These are phyloP conservation scores for Penicillium sp. DNA, from an alignment of 2,329 filamentous ascomycete species.

Conservation along the genomic window DNA sequence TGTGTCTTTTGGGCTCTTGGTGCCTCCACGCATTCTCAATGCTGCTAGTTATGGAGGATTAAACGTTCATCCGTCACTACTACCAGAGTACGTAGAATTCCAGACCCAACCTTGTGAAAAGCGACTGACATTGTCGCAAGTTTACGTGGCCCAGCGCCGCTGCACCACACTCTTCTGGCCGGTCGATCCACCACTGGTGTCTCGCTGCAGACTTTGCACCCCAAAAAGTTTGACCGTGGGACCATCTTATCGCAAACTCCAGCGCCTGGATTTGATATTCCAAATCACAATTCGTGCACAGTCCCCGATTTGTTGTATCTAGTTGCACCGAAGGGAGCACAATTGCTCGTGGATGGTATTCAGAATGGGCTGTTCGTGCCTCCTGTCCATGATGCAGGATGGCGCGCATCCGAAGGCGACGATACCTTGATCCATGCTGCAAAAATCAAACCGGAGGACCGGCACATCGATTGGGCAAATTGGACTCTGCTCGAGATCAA, in stretches of 20 bases:
- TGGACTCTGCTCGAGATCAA: slow-evolving; percentile 53
- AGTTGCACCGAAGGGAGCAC: slow-evolving; percentile 60
- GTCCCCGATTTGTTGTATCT: slow-evolving; percentile 48
- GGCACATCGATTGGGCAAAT: slow-evolving; percentile 55
- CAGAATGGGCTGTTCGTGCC: slow-evolving; percentile 58
- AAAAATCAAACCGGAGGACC: slow-evolving; percentile 64
- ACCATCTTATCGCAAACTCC: slow-evolving; percentile 65
- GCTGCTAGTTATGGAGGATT: slow-evolving; percentile 74
- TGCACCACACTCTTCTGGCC: slow-evolving; percentile 74
- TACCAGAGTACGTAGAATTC: slow-evolving; percentile 63
- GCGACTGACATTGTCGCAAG: slow-evolving; percentile 38
- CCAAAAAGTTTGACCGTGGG: slow-evolving; percentile 70
- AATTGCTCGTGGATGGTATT: slow-evolving; percentile 64
- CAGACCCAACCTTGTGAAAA: no score
- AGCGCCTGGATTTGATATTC: slow-evolving; percentile 50
- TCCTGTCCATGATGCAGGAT: slow-evolving; percentile 44
- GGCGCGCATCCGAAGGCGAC: slow-evolving; percentile 21
- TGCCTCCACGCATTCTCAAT: slow-evolving; percentile 68
- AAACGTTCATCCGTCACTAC: slow-evolving; percentile 86
- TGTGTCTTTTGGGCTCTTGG: slow-evolving; percentile 88
- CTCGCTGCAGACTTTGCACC: slow-evolving; percentile 79
- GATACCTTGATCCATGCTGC: slow-evolving; percentile 53
- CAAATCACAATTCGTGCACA: slow-evolving; percentile 44
- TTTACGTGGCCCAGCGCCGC: slow-evolving; percentile 76
- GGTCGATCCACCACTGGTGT: slow-evolving; percentile 61